Evolutionary conservation across 2,329 filamentous ascomycete species (phyloP), one percentile per base, ranked within the genome.

Genomic region (Blastomyces emzantsi): DNA sequence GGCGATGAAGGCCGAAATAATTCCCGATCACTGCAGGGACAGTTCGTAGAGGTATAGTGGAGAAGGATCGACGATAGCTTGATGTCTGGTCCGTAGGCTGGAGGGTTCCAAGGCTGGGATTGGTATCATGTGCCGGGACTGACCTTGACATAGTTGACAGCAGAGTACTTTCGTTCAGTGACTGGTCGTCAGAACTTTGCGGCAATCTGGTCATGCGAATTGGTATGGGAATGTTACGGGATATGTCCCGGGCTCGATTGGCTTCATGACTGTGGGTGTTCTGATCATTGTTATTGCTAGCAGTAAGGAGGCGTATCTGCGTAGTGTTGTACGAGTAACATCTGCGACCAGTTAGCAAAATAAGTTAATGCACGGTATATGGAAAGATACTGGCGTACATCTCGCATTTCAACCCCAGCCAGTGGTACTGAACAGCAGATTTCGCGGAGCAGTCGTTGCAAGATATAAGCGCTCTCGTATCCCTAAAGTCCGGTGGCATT

Each of bases 371-470:
- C 19, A 55, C 33, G 15, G 41, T 19, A 25, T 33, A 60, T 51
- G 28, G 45, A 45, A 36, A 33, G 5, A 30, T 28, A 60, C 8
- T 25, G 33, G 39, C 76, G 70, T 71, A 87, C 69, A 82, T 76
- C 58, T 80, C 87, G 73, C 94, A 99, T 75, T 96, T 96, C 56
- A 96, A 80, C 0, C 94, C 94, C 4, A 97, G 80, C 91, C 94
- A 99, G 76, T 99, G 94, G 73, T 95, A 99, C 39, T 85, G 83
- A 28, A 94, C 91, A 28, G 89, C 89, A 66, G 89, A 92, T 73
- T 92, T 92, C 15, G 90, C 89, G 56, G 87, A 90, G 76, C 94
- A 99, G 77, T 99, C 94, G 73, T 99, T 97, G 76, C 94, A 99
- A 66, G 92, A 85, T 60, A 97, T 85, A 67, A 92, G 85, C 17